Evolutionary conservation across 148 eudicot species (phyloP), one percentile per base, ranked within the genome.

Genomic region (Persicaria tinctoria): DNA sequence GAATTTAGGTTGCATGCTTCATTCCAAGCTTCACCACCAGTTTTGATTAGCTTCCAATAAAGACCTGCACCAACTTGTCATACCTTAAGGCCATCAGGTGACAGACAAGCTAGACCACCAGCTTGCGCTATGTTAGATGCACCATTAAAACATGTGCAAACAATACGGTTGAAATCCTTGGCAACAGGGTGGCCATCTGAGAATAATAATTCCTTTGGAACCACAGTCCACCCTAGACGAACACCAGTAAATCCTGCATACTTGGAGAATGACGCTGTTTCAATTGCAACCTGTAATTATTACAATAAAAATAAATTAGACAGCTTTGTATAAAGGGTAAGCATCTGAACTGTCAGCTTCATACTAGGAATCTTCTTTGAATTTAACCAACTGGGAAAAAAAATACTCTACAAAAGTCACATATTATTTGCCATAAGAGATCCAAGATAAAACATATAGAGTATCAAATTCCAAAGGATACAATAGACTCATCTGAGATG

Each of bases 231-330:
- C 76, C 98, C 98, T 38, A 93, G 83, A 79, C 98, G 98, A 69
- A 93, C 97, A 80, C 98, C 94, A 13, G 94, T 93, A 79, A 93
- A 93, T 76, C 98, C 98, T 75, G 97, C 98, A 78, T 91, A 91
- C 85, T 93, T 93, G 72, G 97, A 93, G 79, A 93, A 93, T 44
- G 98, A 93, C 1, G 98, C 86, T 63, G 88, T 89, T 82, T 93
- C 98, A 72, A 93, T 83, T 54, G 97, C 91, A 82, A 93, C 94
- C 97, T 93, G 82, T 81, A 79, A 73, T 8, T 0, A 41, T 38
- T 32, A 57, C 18, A 7, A 57, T 27, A 63, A 13, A 8, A 50
- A 13, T 41, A 10, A 14, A 41, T 5, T 47, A 60, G 66, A 8
- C 13, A 60, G 7, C 27, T 3, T 20, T 60, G 5, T 8, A 53